Percentiles rank a stretch among this genome's conserved stretches.
These are phyloP conservation scores for Aspergillus brunneoviolaceus DNA, from an alignment of 2,329 filamentous ascomycete genomes.

Conservation along the genomic window DNA sequence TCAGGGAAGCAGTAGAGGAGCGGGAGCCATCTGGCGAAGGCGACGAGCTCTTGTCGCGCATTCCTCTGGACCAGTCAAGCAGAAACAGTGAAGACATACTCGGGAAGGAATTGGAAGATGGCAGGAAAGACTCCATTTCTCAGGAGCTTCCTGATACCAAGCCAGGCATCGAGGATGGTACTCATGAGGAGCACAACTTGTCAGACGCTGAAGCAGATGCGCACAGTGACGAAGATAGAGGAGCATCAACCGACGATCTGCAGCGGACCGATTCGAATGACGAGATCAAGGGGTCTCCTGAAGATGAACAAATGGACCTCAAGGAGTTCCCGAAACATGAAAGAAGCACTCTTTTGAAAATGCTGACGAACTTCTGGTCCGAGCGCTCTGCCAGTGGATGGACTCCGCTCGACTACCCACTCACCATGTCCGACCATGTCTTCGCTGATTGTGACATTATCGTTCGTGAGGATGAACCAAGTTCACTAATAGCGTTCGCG, in stretches of 20 bases:
- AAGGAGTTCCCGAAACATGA: constrained; percentile 88
- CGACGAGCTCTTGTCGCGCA: constrained; percentile 44
- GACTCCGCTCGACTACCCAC: constrained; percentile 87
- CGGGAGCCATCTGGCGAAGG: constrained; percentile 64
- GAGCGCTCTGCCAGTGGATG: constrained; percentile 95
- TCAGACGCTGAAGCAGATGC: constrained; percentile 69
- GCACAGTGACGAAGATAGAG: constrained; percentile 71
- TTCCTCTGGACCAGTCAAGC: constrained; percentile 34
- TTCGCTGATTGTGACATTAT: constrained; percentile 97
- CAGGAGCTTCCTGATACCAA: constrained; percentile 35
- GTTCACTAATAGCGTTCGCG: constrained; percentile 90
- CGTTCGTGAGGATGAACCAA: constrained; percentile 94
- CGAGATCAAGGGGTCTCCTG: constrained; percentile 51
- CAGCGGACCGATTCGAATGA: constrained; percentile 58
- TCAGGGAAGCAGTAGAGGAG: constrained; percentile 88
- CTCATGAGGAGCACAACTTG: constrained; percentile 53
- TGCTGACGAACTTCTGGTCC: constrained; percentile 97
- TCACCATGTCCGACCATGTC: constrained; percentile 85
- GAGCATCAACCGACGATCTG: constrained; percentile 67
- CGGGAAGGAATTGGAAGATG: constrained; percentile 23
- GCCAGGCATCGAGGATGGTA: constrained; percentile 44
- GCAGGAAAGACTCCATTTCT: constrained; percentile 36
- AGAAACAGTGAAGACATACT: constrained; percentile 29
- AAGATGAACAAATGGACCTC: constrained; percentile 57
- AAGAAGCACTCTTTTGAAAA: constrained; percentile 89